A percentile compares a stretch with the other conserved stretches of the same genome.
Conservation (phyloP, 768 basidiomycete genomes). For the Leccinum disarticulatum region DNA sequence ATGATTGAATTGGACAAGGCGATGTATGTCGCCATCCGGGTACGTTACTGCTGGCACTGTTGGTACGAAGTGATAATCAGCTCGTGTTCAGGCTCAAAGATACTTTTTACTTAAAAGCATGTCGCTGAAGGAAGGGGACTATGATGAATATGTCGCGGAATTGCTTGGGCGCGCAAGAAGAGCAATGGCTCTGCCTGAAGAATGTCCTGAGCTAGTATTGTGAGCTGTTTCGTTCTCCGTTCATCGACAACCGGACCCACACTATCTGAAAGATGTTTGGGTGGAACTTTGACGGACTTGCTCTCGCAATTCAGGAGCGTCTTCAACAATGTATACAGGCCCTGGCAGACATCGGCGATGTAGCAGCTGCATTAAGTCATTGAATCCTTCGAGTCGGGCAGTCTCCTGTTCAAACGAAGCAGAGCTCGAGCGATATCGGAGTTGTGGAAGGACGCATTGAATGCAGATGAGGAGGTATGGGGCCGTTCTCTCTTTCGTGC, state of each 20-base stretch:
- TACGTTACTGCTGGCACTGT: background rate
- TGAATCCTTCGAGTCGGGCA: background rate
- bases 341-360: background rate
- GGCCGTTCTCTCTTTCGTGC: background rate
- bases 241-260: background rate
- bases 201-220: conserved; percentile 3
- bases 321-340: background rate
- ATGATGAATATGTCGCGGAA: background rate
- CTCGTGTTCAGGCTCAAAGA: conserved; percentile 9
- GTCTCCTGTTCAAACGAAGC: conserved; percentile 12
- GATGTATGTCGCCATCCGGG: conserved; percentile 1
- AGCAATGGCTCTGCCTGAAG: background rate
- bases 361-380: background rate
- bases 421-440: background rate
- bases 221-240: background rate
- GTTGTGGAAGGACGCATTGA: conserved; percentile 11
- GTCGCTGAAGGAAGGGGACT: background rate
- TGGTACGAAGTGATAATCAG: background rate
- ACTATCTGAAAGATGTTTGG: conserved; percentile 6
- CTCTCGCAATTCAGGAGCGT: background rate
- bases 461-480: conserved; percentile 14
- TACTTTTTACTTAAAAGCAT: background rate
- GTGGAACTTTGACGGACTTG: conserved; percentile 16
- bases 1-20: conserved; percentile 1
- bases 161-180: background rate